Conservation (phyloP, 1,284 basidiomycete genomes). For the Kwoniella shivajii region DNA sequence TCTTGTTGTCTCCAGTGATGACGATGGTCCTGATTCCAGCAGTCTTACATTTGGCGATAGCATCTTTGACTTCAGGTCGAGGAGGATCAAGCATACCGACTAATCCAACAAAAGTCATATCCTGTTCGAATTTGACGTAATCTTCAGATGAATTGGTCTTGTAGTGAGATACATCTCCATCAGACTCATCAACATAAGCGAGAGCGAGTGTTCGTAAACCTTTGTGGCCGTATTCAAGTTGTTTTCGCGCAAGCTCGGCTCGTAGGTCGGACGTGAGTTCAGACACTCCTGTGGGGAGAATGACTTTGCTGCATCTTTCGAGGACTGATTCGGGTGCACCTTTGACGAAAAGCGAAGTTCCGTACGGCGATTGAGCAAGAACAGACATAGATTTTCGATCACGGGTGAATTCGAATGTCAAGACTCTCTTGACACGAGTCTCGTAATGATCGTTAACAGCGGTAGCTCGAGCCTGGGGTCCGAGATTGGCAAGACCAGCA, state of each 20-base stretch:
- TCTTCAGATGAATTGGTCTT: slow-evolving; percentile 74
- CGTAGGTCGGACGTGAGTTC: slow-evolving; percentile 68
- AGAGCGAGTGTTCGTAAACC: slow-evolving; percentile 91
- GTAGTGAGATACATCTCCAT: slow-evolving; percentile 78
- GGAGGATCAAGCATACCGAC: slow-evolving; percentile 99
- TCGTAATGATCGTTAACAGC: slow-evolving; percentile 85
- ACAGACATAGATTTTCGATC: slow-evolving; percentile 99
- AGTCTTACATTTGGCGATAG: slow-evolving; percentile 84
- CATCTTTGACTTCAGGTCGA: slow-evolving; percentile 84
- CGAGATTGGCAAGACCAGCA: slow-evolving; percentile 62
- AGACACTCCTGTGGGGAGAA: slow-evolving; percentile 65
- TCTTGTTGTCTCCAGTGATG: slow-evolving; percentile 98
- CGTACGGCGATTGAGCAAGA: slow-evolving; percentile 68
- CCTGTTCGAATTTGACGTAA: slow-evolving; percentile 84
- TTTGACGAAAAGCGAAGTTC: slow-evolving; percentile 76
- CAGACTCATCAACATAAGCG: slow-evolving; percentile 78
- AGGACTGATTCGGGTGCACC: slow-evolving; percentile 95
- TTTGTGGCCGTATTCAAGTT: slow-evolving; percentile 71
- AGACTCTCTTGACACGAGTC: slow-evolving; percentile 69
- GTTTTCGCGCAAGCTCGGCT: slow-evolving; percentile 63
- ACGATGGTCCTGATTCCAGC: slow-evolving; percentile 96
- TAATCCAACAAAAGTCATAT: slow-evolving; percentile 90
- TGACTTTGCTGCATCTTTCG: slow-evolving; percentile 77
- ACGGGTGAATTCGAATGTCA: slow-evolving; percentile 96
- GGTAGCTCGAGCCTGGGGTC: slow-evolving; percentile 68